Conservation (phyloP, 1,284 basidiomycete species). For the Earliella scabrosa region DNA sequence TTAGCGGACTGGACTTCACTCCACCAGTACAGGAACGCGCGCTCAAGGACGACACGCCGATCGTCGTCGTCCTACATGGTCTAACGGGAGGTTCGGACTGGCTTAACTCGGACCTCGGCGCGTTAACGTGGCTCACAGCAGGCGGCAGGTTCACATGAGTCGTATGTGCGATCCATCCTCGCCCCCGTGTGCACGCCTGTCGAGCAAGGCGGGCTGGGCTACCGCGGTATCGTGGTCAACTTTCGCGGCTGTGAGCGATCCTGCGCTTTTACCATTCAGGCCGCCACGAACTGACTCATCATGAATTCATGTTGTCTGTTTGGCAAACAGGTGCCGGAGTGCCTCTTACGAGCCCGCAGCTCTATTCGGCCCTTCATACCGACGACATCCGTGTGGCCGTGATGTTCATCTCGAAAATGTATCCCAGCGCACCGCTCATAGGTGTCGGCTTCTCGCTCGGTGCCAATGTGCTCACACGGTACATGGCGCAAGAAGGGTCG, state of each 20-base stretch:
- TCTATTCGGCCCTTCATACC: conserved; percentile 89
- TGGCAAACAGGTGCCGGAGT: conserved; percentile 72
- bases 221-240: conserved; percentile 87
- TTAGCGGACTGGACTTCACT: conserved; percentile 76
- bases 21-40: conserved; percentile 57
- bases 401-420: conserved; percentile 74
- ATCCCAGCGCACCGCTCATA: conserved; percentile 82
- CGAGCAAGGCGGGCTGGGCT: conserved; percentile 81
- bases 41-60: conserved; percentile 69
- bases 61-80: conserved; percentile 86
- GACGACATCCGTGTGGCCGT: conserved; percentile 86
- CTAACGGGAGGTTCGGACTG: conserved; percentile 74
- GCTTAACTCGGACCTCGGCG: conserved; percentile 1
- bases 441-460: conserved; percentile 95
- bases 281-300: too few species aligned
- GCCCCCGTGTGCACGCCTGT: conserved; percentile 71
- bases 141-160: conserved; percentile 79
- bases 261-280: conserved; percentile 10
- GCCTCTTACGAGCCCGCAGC: conserved; percentile 78
- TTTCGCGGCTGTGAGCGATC: conserved; percentile 83
- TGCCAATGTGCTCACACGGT: conserved; percentile 91
- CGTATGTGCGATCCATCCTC: conserved; percentile 85
- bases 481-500: conserved; percentile 88
- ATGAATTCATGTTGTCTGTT: conserved; percentile 10
- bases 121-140: conserved; percentile 12